phyloP scores from a whole-genome alignment of 768 basidiomycete genomes.

The Cubamyces lactineus region DNA sequence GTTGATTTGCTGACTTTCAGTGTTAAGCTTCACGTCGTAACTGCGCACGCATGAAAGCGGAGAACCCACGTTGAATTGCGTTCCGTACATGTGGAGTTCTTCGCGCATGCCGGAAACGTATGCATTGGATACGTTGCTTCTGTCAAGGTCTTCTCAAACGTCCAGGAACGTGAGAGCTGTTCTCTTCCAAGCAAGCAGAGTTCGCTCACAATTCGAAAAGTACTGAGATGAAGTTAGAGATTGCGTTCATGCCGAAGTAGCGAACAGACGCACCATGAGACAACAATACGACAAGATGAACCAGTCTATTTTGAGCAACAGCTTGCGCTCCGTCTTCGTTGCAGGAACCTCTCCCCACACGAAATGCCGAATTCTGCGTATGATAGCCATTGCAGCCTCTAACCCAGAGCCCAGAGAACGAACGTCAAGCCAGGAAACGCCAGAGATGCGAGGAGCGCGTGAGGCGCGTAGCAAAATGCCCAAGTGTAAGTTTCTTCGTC shows the following conservation, averaged over 20 bases:
- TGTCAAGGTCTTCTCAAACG: constrained; percentile 55
- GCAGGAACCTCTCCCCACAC: constrained; percentile 44
- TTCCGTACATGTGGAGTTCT: constrained; percentile 66
- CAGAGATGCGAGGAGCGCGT: neutral
- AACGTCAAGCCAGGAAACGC: neutral
- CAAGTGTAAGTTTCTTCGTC: neutral
- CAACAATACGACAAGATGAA: constrained; percentile 75
- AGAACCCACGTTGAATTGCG: constrained; percentile 56
- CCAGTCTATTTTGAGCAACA: constrained; percentile 64
- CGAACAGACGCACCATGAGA: constrained; percentile 53
- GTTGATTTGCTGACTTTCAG: constrained; percentile 54
- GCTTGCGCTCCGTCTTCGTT: constrained; percentile 47
- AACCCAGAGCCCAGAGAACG: neutral
- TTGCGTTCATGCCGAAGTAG: neutral
- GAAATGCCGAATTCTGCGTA: constrained; percentile 31
- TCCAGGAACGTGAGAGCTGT: no score
- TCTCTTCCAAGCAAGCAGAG: no score
- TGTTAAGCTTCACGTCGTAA: neutral
- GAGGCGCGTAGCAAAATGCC: neutral
- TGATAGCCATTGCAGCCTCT: constrained; percentile 5
- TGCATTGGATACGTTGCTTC: constrained; percentile 72
- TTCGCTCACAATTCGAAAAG: constrained; percentile 61
- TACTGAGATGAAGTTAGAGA: constrained; percentile 45
- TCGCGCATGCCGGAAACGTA: constrained; percentile 83
- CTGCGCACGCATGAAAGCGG: neutral